Base-by-base conservation (phyloP, 441 rosid species). In the Gossypium laxum region DNA sequence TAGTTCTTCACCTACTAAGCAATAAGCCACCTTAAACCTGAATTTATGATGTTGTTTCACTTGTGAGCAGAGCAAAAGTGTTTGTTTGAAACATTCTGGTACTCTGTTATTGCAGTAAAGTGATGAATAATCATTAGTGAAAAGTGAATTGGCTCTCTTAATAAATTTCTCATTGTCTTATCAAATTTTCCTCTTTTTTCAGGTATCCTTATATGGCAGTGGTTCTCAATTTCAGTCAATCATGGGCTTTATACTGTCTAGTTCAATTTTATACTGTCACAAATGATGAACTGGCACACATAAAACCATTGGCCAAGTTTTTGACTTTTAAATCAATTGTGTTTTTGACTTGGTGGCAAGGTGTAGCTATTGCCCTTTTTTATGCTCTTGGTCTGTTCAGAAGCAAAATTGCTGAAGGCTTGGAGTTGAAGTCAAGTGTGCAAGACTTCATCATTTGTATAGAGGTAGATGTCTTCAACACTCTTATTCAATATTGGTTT, bases 281-380 rank as follows among this genome's bases (percentile, higher is more conserved):
- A 34, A 89, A 92, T 78, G 96, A 92, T 52, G 98, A 91, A 82
- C 85, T 95, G 67, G 92, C 88, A 3, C 98, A 87, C 80, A 95
- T 95, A 76, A 89, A 90, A 52, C 99, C 98, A 1, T 85, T 95
- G 67, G 92, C 94, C 68, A 95, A 95, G 86, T 95, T 92, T 82
- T 76, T 92, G 75, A 91, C 90, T 1, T 92, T 95, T 70, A 95
- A 95, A 76, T 92, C 99, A 3, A 95, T 95, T 66, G 99, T 95
- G 75, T 95, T 95, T 80, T 77, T 92, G 85, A 95, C 98, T 73
- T 92, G 98, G 98, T 92, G 98, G 98, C 98, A 95, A 88, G 98
- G 99, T 72, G 96, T 91, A 69, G 95, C 95, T 30, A 95, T 95
- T 78, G 98, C 99, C 81, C 82, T 92, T 61, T 82, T 95, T 61